Evolutionary conservation across 1,284 basidiomycete genomes (phyloP), one percentile per base, ranked within the genome.

Genomic region (Lentinula novae-zelandiae): DNA sequence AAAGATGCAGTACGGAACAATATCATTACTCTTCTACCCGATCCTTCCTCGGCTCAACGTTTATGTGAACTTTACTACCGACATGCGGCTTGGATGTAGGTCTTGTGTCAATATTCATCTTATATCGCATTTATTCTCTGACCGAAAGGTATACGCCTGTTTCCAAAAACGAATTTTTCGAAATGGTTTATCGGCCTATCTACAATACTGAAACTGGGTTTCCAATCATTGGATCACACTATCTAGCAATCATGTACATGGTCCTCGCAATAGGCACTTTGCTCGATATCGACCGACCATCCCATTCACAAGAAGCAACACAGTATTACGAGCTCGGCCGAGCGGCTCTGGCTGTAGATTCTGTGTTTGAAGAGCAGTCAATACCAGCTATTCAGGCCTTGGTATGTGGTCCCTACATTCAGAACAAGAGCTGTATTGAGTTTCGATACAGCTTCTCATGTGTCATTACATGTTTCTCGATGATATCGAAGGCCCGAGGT

Each of bases 391-490:
- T 87, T 38, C 86, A 87, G 68, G 85, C 86, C 15, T 68, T 88
- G 75, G 86, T 86, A 68, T 67, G 81, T 60, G 20, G 8, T 20
- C n/a, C 22, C 10, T 12, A 12, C 10, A 22, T 31, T 39, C 10
- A 53, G 38, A 46, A 27, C 13, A 12, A 31, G 8, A 38, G n/a
- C 17, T 9, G n/a, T 36, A 36, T 46, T 31, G 20, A 22, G 67
- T 63, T 68, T 71, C 63, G 66, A 65, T 57, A 20, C 65, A 87
- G 85, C 69, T 87, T n/a, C 69, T 89, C 53, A 86, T 87, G 82
- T 85, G 82, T 65, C 86, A 89, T 67, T 87, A 81, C 68, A 86
- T 89, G 85, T 87, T 87, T 68, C 72, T 84, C 58, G 78, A 82
- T 34, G 83, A 87, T 67, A 82, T 86, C 67, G 82, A 84, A 56